Conservation (phyloP, 495 filamentous ascomycete genomes). For the Penicillium coprophilum region DNA sequence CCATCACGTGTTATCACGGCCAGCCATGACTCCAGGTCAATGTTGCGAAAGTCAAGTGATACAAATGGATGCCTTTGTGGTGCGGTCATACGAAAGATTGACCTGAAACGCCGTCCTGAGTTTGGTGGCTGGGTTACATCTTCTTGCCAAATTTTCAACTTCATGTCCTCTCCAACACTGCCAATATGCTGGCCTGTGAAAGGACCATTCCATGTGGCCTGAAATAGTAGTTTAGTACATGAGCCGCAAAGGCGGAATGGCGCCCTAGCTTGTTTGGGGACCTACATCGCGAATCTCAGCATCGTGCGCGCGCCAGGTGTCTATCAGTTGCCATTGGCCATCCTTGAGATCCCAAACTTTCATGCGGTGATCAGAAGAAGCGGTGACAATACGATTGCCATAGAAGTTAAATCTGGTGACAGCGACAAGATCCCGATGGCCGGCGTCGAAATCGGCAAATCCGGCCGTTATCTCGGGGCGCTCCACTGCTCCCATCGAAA, state of each 20-base stretch:
- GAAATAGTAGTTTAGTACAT: conserved; percentile 12
- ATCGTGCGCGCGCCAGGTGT: conserved; percentile 88
- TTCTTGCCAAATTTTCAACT: conserved; percentile 87
- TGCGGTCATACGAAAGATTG: conserved; percentile 56
- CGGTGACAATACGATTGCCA: conserved; percentile 86
- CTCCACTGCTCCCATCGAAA: conserved; percentile 29
- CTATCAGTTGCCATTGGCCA: conserved; percentile 73
- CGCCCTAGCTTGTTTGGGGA: conserved; percentile 1
- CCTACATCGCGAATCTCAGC: conserved; percentile 87
- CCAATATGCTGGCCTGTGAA: conserved; percentile 62
- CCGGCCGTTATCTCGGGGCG: conserved; percentile 42
- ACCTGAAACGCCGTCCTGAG: conserved; percentile 74
- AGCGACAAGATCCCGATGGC: conserved; percentile 55
- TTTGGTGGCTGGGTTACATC: conserved; percentile 70
- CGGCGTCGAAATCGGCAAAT: conserved; percentile 66
- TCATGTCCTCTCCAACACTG: conserved; percentile 79
- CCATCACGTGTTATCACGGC: conserved; percentile 81
- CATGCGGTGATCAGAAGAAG: conserved; percentile 88
- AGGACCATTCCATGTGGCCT: conserved; percentile 80
- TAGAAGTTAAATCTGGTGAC: conserved; percentile 67
- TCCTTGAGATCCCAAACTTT: conserved; percentile 87
- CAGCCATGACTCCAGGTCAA: conserved; percentile 73
- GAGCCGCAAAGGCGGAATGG: conserved; percentile 1
- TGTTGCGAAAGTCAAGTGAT: conserved; percentile 77
- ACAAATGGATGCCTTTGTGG: conserved; percentile 63